Conservation (phyloP, 208 protist genomes). For the Herpetomonas tarakana region DNA sequence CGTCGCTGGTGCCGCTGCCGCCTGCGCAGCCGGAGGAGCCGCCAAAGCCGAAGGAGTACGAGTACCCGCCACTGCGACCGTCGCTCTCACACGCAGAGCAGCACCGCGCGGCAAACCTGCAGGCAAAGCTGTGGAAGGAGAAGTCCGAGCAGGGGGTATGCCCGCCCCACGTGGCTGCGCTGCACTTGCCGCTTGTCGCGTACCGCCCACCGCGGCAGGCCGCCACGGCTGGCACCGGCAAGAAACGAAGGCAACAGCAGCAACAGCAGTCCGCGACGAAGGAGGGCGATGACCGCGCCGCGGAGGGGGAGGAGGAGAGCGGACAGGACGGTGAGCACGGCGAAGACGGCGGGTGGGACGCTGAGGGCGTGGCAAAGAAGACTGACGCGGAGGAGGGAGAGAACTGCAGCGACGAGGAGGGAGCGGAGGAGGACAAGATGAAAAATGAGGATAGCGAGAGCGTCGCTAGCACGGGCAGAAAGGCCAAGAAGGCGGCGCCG, state of each 20-base stretch:
- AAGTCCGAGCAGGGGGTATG: constrained; percentile 27
- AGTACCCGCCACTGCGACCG: constrained; percentile 56
- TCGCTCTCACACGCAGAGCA: constrained; percentile 42
- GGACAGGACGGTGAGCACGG: neutral
- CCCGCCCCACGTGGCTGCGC: constrained; percentile 25
- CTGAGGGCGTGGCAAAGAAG: constrained; percentile 7
- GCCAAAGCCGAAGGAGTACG: constrained; percentile 19
- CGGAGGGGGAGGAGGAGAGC: constrained; percentile 8
- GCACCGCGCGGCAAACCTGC: constrained; percentile 28
- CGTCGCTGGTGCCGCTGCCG: neutral
- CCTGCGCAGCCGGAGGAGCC: constrained; percentile 9
- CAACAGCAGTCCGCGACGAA: constrained; percentile 3
- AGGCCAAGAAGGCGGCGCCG: constrained; percentile 7
- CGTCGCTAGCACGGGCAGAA: constrained; percentile 7
- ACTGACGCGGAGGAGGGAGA: constrained; percentile 2
- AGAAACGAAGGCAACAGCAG: constrained; percentile 3
- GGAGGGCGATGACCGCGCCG: constrained; percentile 10
- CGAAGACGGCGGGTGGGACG: neutral
- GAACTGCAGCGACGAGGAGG: constrained; percentile 1
- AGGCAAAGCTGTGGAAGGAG: constrained; percentile 41
- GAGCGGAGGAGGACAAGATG: constrained; percentile 8
- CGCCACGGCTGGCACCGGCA: neutral
- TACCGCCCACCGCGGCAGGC: neutral
- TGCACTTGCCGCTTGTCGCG: constrained; percentile 26
- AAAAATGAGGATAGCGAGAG: neutral